Percentiles rank a stretch among this genome's conserved stretches.
Conservation (phyloP, 768 basidiomycete genomes). For the Royoungia palumana region DNA sequence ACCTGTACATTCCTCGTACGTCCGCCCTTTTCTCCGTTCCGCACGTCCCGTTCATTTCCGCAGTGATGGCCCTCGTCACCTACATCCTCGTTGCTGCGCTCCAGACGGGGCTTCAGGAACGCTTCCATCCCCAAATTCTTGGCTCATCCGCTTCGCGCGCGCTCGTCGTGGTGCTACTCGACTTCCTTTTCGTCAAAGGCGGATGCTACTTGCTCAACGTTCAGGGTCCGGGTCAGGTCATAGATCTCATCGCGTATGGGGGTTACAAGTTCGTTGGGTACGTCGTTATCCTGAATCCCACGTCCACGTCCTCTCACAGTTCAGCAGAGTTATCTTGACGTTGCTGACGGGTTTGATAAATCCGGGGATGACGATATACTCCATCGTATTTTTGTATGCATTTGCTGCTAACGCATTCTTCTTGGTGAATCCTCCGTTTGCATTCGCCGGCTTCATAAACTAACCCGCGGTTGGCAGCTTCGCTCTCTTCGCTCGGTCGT, state of each 20-base stretch:
- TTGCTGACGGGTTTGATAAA: slow-evolving; percentile 69
- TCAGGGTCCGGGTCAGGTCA: slow-evolving; percentile 61
- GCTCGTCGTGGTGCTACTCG: slow-evolving; percentile 77
- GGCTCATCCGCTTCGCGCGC: slow-evolving; percentile 85
- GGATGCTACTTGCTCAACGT: slow-evolving; percentile 95
- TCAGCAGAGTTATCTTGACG: slow-evolving; percentile 75
- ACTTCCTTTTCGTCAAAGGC: slow-evolving; percentile 84
- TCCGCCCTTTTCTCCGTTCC: slow-evolving; percentile 2
- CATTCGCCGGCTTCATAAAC: neutral
- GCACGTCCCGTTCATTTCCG: slow-evolving; percentile 11
- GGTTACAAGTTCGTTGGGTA: slow-evolving; percentile 99
- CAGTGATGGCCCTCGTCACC: slow-evolving; percentile 94
- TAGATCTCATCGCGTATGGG: slow-evolving; percentile 87
- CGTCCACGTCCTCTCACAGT: neutral
- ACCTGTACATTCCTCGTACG: slow-evolving; percentile 92
- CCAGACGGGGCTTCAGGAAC: slow-evolving; percentile 74
- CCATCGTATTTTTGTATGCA: slow-evolving; percentile 74
- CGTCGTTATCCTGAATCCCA: slow-evolving; percentile 15
- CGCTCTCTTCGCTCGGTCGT: slow-evolving; percentile 91
- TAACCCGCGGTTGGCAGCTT: slow-evolving; percentile 51
- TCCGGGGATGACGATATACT: slow-evolving; percentile 60
- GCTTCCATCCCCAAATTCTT: slow-evolving; percentile 87
- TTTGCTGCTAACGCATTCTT: slow-evolving; percentile 93
- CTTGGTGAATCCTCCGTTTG: slow-evolving; percentile 53
- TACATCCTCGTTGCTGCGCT: slow-evolving; percentile 90